phyloP scores from a whole-genome alignment of 768 basidiomycete genomes.

The Auricularia heimuer region DNA sequence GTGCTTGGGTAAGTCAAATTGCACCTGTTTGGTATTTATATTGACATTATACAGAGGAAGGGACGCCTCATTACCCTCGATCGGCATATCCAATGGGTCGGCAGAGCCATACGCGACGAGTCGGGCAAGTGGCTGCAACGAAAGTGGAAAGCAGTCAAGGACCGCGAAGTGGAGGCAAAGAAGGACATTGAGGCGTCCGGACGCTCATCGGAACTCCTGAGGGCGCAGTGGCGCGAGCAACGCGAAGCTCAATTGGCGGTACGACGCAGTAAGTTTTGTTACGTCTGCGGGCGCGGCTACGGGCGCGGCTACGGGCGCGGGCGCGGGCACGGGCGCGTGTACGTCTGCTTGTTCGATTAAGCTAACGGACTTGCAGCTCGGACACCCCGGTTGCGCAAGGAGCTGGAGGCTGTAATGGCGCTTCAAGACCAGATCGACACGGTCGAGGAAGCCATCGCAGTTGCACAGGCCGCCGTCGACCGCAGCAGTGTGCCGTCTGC shows the following conservation, averaged over 20 bases:
- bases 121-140: slow-evolving; percentile 26
- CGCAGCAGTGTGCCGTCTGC: background rate
- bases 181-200: slow-evolving; percentile 14
- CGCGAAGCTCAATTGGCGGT: slow-evolving; percentile 21
- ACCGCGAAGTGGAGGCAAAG: slow-evolving; percentile 9
- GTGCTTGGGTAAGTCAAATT: background rate
- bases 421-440: slow-evolving; percentile 22
- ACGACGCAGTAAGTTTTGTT: slow-evolving; percentile 18
- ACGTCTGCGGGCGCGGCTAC: too few species aligned
- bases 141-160: slow-evolving; percentile 11
- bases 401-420: slow-evolving; percentile 22
- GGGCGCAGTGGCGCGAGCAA: slow-evolving; percentile 26
- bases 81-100: slow-evolving; percentile 20
- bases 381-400: slow-evolving; percentile 21
- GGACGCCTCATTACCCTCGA: slow-evolving; percentile 27
- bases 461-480: slow-evolving; percentile 2
- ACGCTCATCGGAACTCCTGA: slow-evolving; percentile 13
- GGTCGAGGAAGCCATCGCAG: slow-evolving; percentile 15
- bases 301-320: too few species aligned
- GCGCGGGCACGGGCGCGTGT: too few species aligned
- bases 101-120: slow-evolving; percentile 16
- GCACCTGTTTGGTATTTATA: background rate
- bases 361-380: background rate
- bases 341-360: background rate
- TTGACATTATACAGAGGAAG: slow-evolving; percentile 12